Evolutionary conservation across 768 basidiomycete species (phyloP).

Genomic region (Trametes gibbosa): DNA sequence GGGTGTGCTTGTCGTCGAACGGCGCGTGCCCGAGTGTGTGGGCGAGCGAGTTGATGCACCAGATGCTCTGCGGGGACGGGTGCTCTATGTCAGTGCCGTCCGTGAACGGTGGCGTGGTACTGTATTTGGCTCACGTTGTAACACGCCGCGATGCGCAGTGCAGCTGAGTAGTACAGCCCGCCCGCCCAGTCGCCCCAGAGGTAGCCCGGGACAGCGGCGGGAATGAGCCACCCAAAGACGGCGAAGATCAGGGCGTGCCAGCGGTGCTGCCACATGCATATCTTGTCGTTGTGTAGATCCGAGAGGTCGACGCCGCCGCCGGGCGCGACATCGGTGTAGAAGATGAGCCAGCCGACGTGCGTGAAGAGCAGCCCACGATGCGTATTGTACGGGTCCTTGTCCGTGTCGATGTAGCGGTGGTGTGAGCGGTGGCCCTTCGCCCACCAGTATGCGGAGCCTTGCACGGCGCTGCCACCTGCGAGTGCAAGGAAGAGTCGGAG

Average conservation of each 20-base stretch:
- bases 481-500: slow-evolving; percentile 83
- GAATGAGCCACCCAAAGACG: slow-evolving; percentile 66
- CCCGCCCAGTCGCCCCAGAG: slow-evolving; percentile 85
- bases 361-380: slow-evolving; percentile 85
- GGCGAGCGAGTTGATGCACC: slow-evolving; percentile 94
- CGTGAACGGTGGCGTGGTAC: background rate
- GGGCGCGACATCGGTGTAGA: slow-evolving; percentile 85
- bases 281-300: slow-evolving; percentile 74
- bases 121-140: slow-evolving; percentile 58
- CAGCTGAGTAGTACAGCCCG: slow-evolving; percentile 81
- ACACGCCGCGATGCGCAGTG: slow-evolving; percentile 76
- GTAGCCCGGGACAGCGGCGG: slow-evolving; percentile 73
- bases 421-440: slow-evolving; percentile 95
- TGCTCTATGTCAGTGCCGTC: background rate
- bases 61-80: slow-evolving; percentile 62
- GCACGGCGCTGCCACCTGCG: slow-evolving; percentile 88
- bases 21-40: slow-evolving; percentile 93
- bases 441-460: slow-evolving; percentile 99
- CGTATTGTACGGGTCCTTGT: slow-evolving; percentile 93
- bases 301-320: slow-evolving; percentile 81
- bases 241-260: slow-evolving; percentile 71
- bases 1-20: slow-evolving; percentile 94
- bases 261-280: slow-evolving; percentile 85
- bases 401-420: slow-evolving; percentile 95
- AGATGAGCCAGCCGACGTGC: slow-evolving; percentile 89